phyloP scores from a whole-genome alignment of 345 rosid genomes.

The Corymbia maculata region DNA sequence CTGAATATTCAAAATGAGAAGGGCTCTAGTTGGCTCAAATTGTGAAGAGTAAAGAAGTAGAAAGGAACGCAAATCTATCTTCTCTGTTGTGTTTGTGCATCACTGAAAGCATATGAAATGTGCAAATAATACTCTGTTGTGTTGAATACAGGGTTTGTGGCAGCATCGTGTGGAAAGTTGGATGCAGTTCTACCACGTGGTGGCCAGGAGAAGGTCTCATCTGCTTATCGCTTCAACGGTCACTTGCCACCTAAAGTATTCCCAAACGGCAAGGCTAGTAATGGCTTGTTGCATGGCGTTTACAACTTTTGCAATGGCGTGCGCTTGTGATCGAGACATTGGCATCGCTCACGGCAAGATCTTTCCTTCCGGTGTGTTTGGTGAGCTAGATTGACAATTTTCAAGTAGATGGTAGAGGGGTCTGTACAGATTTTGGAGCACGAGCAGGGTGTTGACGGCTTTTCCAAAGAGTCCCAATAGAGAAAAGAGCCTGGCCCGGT shows the following conservation, averaged over 20 bases:
- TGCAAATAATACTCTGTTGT: background rate
- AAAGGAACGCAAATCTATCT: background rate
- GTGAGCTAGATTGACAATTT: background rate
- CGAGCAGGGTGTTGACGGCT: background rate
- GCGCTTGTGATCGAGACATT: constrained; percentile 25
- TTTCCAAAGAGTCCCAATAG: background rate
- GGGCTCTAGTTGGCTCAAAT: background rate
- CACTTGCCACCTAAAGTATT: constrained; percentile 14
- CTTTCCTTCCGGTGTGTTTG: background rate
- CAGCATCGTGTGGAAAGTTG: constrained; percentile 66
- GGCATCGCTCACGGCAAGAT: background rate
- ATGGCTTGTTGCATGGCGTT: constrained; percentile 31
- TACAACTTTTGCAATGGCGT: constrained; percentile 54
- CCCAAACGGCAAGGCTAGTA: constrained; percentile 48
- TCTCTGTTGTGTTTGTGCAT: background rate
- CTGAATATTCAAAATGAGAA: background rate
- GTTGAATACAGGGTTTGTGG: constrained; percentile 59
- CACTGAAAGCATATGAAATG: background rate
- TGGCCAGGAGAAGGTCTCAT: constrained; percentile 13
- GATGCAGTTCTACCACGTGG: constrained; percentile 30
- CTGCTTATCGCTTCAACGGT: constrained; percentile 10
- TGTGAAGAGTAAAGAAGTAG: background rate
- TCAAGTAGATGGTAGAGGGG: background rate
- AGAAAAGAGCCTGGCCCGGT: background rate
- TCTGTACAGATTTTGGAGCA: background rate